phyloP scores from a whole-genome alignment of 169 alveolate species.

The Cystoisospora suis region DNA sequence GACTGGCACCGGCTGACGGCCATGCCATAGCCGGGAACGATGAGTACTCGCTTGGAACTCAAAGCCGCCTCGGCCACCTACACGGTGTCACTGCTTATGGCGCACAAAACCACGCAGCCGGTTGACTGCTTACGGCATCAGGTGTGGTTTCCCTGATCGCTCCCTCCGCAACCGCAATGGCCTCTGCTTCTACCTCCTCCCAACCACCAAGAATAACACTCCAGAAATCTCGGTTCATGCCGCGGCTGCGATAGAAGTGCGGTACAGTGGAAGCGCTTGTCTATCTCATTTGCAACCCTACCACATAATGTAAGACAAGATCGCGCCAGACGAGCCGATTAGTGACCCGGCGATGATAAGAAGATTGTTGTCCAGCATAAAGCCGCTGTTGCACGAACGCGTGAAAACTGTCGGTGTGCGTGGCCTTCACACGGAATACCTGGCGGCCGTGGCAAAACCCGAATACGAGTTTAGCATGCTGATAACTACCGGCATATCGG shows the following conservation, averaged over 20 bases:
- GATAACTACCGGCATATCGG: conserved; percentile 95
- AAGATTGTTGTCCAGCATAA: conserved; percentile 87
- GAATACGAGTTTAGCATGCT: conserved; percentile 93
- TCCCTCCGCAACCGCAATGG: conserved; percentile 62
- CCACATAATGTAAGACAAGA: conserved; percentile 94
- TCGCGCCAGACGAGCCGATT: conserved; percentile 94
- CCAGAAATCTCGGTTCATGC: conserved; percentile 91
- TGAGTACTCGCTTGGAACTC: conserved; percentile 81
- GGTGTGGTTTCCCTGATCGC: conserved; percentile 65
- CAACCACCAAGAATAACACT: conserved; percentile 90
- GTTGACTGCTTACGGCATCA: conserved; percentile 38
- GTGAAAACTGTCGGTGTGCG: background rate
- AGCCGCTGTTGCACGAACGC: conserved; percentile 49
- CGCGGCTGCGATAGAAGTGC: conserved; percentile 65
- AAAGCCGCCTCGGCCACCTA: conserved; percentile 86
- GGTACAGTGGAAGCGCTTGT: background rate
- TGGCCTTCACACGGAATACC: conserved; percentile 56
- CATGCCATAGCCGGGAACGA: conserved; percentile 96
- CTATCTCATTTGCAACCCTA: conserved; percentile 39
- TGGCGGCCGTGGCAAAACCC: conserved; percentile 92
- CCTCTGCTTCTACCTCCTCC: conserved; percentile 77
- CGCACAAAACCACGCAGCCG: too few species aligned
- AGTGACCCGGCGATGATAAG: conserved; percentile 93
- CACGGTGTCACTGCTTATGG: background rate
- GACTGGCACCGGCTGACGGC: conserved; percentile 82